A percentile compares a stretch with the other conserved stretches of the same genome.
phyloP scores from a whole-genome alignment of 805 yeast genomes.

The Lachancea mirantina region DNA sequence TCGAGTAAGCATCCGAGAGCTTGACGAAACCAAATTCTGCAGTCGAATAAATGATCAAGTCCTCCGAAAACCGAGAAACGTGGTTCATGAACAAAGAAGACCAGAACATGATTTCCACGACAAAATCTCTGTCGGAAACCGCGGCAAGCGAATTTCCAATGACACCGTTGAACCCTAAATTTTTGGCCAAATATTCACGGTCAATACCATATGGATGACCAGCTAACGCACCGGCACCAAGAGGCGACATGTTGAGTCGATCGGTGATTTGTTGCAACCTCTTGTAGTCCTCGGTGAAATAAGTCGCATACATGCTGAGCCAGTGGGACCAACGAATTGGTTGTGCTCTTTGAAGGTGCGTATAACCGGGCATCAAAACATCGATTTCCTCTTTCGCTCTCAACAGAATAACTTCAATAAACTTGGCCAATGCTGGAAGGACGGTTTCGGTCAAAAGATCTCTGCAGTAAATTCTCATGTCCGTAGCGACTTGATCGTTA shows the following conservation, averaged over 20 bases:
- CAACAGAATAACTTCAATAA: constrained; percentile 41
- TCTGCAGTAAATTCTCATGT: constrained; percentile 90
- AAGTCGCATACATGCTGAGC: constrained; percentile 91
- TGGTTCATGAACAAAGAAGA: constrained; percentile 91
- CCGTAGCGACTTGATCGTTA: constrained; percentile 99
- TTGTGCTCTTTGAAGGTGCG: constrained; percentile 97
- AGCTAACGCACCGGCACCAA: constrained; percentile 97
- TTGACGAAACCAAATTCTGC: constrained; percentile 95
- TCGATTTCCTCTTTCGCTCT: constrained; percentile 86
- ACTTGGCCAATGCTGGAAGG: constrained; percentile 45
- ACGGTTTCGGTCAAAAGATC: constrained; percentile 58
- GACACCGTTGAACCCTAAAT: constrained; percentile 72
- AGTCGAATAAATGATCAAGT: constrained; percentile 88
- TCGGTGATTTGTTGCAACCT: constrained; percentile 73
- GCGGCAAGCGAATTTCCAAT: constrained; percentile 97
- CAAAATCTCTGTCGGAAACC: constrained; percentile 95
- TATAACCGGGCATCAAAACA: constrained; percentile 96
- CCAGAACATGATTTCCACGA: constrained; percentile 95
- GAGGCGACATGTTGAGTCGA: constrained; percentile 82
- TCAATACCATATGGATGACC: constrained; percentile 99
- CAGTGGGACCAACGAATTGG: constrained; percentile 99
- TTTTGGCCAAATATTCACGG: constrained; percentile 77
- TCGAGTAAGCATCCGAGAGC: constrained; percentile 95
- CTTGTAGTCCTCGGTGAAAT: constrained; percentile 82
- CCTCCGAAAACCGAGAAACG: constrained; percentile 89